These are phyloP conservation scores for Blepharisma stoltei DNA, from an alignment of 73 alveolate genomes.

Conservation along the genomic window DNA sequence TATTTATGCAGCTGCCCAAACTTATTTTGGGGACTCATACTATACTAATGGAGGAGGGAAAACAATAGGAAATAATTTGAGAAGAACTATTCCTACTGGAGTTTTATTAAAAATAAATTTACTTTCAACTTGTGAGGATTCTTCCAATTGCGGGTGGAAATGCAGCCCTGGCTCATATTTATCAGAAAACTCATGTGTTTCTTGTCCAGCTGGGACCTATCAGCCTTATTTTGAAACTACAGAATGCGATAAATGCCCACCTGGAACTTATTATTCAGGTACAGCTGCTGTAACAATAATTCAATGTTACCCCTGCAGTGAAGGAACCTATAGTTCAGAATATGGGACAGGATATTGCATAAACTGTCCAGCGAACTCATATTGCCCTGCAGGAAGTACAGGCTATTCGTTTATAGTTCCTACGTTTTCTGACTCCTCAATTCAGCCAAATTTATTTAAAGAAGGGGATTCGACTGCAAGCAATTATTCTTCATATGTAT, in stretches of 20 bases:
- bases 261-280: neutral
- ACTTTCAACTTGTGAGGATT: neutral
- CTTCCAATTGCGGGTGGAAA: neutral
- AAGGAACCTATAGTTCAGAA: neutral
- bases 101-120: neutral
- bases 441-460: no score
- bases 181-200: neutral
- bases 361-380: neutral
- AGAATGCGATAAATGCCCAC: neutral
- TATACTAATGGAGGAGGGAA: neutral
- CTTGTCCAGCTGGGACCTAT: neutral
- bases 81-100: neutral
- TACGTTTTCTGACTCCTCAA: no score
- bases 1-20: neutral
- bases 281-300: neutral
- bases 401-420: neutral
- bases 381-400: neutral
- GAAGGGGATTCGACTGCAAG: no score
- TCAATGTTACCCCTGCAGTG: neutral
- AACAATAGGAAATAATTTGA: neutral
- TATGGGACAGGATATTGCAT: neutral
- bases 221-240: neutral
- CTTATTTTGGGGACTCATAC: neutral
- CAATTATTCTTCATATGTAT: no score
- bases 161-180: neutral